Evolutionary conservation across 768 basidiomycete genomes (phyloP).

Genomic region (Termitomyces sp.): DNA sequence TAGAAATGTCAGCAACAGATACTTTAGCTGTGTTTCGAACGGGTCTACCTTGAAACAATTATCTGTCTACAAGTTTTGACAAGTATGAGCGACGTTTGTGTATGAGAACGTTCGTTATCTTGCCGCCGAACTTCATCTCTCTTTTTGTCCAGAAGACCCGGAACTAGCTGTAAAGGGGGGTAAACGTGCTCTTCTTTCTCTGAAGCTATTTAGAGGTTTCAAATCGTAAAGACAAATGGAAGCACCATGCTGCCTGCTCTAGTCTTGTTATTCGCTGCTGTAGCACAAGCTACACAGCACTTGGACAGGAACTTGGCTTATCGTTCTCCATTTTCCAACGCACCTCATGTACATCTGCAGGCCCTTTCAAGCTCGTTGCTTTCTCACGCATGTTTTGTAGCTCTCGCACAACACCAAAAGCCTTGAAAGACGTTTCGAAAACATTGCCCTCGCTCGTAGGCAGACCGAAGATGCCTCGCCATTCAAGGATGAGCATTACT

Average conservation of each 20-base stretch:
- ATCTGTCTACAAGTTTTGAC: neutral
- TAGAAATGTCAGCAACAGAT: too few relatives aligned
- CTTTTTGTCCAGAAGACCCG: neutral
- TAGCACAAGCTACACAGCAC: too few relatives aligned
- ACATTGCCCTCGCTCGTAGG: neutral
- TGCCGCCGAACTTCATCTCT: neutral
- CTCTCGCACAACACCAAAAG: neutral
- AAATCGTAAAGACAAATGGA: too few relatives aligned
- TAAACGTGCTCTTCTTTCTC: too few relatives aligned
- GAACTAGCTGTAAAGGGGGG: too few relatives aligned
- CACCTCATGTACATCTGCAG: neutral
- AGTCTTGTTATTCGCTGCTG: too few relatives aligned
- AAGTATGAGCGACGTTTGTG: neutral
- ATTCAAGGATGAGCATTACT: slow-evolving; percentile 9
- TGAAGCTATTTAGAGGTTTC: too few relatives aligned
- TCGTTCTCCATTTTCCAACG: too few relatives aligned
- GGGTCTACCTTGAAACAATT: too few relatives aligned
- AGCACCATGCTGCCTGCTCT: too few relatives aligned
- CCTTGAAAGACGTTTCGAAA: neutral
- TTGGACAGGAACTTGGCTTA: too few relatives aligned
- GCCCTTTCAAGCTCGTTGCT: neutral
- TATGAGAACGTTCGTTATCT: neutral
- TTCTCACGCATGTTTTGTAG: neutral
- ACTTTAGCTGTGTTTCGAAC: too few relatives aligned
- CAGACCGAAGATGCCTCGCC: slow-evolving; percentile 1